Evolutionary conservation across 805 yeast species (phyloP), one percentile per base, ranked within the genome.

Genomic region (Wickerhamomyces tratensis): DNA sequence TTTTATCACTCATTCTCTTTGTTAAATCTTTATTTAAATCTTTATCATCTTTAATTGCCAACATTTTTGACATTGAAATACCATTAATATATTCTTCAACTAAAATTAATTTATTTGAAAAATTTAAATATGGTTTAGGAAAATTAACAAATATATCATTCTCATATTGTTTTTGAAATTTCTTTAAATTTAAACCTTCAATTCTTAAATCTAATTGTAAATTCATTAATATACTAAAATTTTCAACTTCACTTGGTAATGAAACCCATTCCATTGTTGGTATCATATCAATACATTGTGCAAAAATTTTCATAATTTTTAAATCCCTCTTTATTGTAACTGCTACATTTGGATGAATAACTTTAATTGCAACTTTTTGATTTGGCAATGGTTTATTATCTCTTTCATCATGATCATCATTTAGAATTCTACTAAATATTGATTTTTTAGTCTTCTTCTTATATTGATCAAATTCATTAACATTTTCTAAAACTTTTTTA

Each of bases 251-350:
- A 46, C 82, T 91, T 0, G 98, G 98, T 39, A 93, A 65, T 4
- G 96, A 86, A 5, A 93, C 68, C 99, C 99, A 93, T 58, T 93
- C 97, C 95, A 93, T 86, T 0, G 95, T 87, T 5, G 99, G 99
- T 6, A 93, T 65, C 6, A 58, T 53, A 53, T 89, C 80, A 41
- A 93, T 74, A 1, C 71, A 42, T 37, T 63, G 61, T 3, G 98
- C 98, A 56, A 89, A 83, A 49, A 82, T 76, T 27, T 62, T 65
- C 96, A 93, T 89, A 35, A 93, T 86, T 48, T 70, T 72, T 51
- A 93, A 69, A 59, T 93, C 99, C 44, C 98, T 70, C 44, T 74
- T 73, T 25, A 93, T 83, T 40, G 74, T 77, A 11, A 67, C 62
- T 41, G 77, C 83, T 6, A 88, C 96, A 20, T 74, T 66, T 1